A percentile compares a stretch with the other conserved stretches of the same genome.
Conservation (phyloP, 768 basidiomycete genomes). For the Suillus clintonianus region DNA sequence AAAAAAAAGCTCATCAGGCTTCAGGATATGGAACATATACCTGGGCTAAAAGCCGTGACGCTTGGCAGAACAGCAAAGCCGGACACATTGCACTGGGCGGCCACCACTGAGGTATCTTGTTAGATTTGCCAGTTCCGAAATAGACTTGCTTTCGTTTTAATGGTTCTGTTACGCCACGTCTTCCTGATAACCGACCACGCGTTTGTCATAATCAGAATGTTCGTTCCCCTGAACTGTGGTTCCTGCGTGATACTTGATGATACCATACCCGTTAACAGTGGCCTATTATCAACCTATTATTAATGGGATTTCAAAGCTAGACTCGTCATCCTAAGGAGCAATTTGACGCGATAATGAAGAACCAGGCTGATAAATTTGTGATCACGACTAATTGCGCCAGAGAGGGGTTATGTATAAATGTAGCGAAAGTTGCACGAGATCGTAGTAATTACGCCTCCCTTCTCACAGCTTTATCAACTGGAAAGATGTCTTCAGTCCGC, state of each 20-base stretch:
- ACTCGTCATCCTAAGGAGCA: background rate
- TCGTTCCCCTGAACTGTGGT: background rate
- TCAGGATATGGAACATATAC: slow-evolving; percentile 77
- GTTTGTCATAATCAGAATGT: background rate
- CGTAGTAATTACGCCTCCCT: background rate
- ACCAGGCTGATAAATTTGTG: too few species aligned
- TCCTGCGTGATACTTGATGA: background rate
- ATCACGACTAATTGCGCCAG: background rate
- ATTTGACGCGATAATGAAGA: too few species aligned
- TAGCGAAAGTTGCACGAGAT: background rate
- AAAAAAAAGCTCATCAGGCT: slow-evolving; percentile 1
- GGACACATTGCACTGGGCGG: slow-evolving; percentile 61
- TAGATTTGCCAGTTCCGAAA: slow-evolving; percentile 4
- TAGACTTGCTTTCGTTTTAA: slow-evolving; percentile 1
- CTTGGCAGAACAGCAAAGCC: slow-evolving; percentile 78
- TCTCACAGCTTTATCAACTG: background rate
- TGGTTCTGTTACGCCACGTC: background rate
- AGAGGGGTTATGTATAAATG: slow-evolving; percentile 14
- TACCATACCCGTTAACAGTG: background rate
- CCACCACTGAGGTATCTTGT: slow-evolving; percentile 2
- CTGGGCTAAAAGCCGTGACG: slow-evolving; percentile 74
- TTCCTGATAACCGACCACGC: background rate
- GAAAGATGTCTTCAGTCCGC: slow-evolving; percentile 35
- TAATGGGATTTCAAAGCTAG: background rate
- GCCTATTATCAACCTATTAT: too few species aligned